phyloP scores from a whole-genome alignment of 495 filamentous ascomycete genomes.

The Sabuloglossum arenarium region DNA sequence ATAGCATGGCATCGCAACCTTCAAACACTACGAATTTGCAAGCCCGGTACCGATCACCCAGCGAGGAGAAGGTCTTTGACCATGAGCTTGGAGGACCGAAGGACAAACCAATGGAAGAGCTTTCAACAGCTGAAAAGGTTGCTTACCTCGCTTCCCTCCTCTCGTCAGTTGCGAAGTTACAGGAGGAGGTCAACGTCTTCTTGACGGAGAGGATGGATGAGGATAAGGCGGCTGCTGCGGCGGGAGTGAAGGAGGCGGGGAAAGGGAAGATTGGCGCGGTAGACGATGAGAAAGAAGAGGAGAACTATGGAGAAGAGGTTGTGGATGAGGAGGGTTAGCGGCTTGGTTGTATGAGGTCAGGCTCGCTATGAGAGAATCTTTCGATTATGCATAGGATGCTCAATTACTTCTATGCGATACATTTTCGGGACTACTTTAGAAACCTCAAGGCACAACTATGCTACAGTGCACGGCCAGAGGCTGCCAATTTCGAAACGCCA shows the following conservation, averaged over 20 bases:
- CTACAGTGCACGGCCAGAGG: background rate
- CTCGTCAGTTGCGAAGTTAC: constrained; percentile 34
- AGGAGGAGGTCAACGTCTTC: constrained; percentile 59
- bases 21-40: background rate
- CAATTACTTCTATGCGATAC: background rate
- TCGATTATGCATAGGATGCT: background rate
- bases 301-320: constrained; percentile 68
- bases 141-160: constrained; percentile 48
- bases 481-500: background rate
- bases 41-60: background rate
- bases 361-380: background rate
- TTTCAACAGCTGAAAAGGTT: constrained; percentile 25
- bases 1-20: background rate
- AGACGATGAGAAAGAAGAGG: constrained; percentile 50
- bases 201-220: constrained; percentile 79
- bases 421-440: background rate
- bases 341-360: background rate
- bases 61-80: background rate
- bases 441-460: background rate
- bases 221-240: constrained; percentile 37
- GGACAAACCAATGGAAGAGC: background rate
- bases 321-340: constrained; percentile 18
- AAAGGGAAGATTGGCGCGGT: constrained; percentile 26
- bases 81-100: background rate
- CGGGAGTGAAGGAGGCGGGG: constrained; percentile 10